Evolutionary conservation across 2,329 filamentous ascomycete genomes (phyloP).

Genomic region (Aspergillus transmontanensis): DNA sequence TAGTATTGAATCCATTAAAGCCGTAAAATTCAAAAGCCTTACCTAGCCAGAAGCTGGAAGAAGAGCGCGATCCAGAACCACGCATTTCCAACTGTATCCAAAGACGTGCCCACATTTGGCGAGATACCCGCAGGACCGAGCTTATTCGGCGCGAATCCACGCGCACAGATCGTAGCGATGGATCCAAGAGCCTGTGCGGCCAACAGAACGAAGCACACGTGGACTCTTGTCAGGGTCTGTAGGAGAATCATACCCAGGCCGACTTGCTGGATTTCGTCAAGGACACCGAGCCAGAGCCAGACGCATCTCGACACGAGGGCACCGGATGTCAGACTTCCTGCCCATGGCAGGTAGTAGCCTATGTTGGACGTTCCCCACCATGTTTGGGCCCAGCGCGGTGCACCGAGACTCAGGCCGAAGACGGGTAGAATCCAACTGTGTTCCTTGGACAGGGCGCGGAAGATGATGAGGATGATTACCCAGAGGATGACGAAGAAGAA

Average conservation of each 20-base stretch:
- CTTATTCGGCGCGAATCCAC: conserved; percentile 62
- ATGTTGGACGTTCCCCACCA: conserved; percentile 65
- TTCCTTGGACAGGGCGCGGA: conserved; percentile 59
- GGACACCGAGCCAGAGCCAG: conserved; percentile 69
- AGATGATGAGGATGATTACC: conserved; percentile 49
- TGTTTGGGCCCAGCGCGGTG: conserved; percentile 69
- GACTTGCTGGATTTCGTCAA: conserved; percentile 66
- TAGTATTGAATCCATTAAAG: not conserved
- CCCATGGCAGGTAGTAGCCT: conserved; percentile 66
- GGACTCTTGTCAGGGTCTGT: conserved; percentile 65
- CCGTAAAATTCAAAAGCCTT: conserved; percentile 35
- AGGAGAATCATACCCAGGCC: conserved; percentile 70
- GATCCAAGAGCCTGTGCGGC: conserved; percentile 64
- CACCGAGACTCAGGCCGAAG: conserved; percentile 66
- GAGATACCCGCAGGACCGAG: conserved; percentile 64
- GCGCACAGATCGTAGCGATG: conserved; percentile 62
- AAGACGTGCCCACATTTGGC: conserved; percentile 59
- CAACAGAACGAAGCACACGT: conserved; percentile 64
- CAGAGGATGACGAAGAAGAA: conserved; percentile 59
- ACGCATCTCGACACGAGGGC: conserved; percentile 60
- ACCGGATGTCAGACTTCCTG: conserved; percentile 55
- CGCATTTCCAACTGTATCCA: conserved; percentile 49
- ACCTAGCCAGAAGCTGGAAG: conserved; percentile 61
- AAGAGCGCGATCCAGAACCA: conserved; percentile 65
- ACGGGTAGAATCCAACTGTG: conserved; percentile 70